A percentile compares a stretch with the other conserved stretches of the same genome.
phyloP scores from a whole-genome alignment of 2,329 filamentous ascomycete genomes.

The Boeremia exigua region DNA sequence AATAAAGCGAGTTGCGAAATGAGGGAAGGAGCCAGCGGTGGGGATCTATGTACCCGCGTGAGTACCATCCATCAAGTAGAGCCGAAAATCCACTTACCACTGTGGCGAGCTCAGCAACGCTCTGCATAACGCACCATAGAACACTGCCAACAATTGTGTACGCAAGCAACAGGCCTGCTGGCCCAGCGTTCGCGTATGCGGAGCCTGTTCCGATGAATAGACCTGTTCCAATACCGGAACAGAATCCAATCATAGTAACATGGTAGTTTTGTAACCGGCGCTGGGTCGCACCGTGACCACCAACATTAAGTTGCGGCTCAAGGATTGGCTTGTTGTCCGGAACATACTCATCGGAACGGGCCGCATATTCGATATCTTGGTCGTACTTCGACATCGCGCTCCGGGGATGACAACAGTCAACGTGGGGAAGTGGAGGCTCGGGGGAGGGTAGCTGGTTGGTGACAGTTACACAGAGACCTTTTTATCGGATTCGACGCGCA shows the following conservation, averaged over 20 bases:
- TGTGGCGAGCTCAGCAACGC: constrained; percentile 65
- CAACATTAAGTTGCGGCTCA: constrained; percentile 27
- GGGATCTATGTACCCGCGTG: constrained; percentile 22
- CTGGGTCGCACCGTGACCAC: constrained; percentile 26
- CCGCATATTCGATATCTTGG: constrained; percentile 22
- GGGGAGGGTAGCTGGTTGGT: neutral
- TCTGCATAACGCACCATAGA: constrained; percentile 66
- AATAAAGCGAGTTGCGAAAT: constrained; percentile 66
- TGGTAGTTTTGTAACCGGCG: constrained; percentile 26
- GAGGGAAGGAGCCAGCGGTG: constrained; percentile 63
- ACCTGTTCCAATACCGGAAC: constrained; percentile 29
- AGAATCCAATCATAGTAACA: constrained; percentile 31
- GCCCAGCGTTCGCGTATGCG: constrained; percentile 43
- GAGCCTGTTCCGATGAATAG: constrained; percentile 28
- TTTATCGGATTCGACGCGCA: constrained; percentile 5
- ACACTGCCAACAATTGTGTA: constrained; percentile 61
- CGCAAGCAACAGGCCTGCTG: constrained; percentile 61
- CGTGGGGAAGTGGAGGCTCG: constrained; percentile 5
- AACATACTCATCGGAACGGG: constrained; percentile 10
- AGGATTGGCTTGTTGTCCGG: constrained; percentile 24
- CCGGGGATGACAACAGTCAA: neutral
- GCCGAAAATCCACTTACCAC: constrained; percentile 14
- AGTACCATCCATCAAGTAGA: neutral
- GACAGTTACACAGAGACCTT: neutral
- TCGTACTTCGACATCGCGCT: constrained; percentile 18